phyloP scores from a whole-genome alignment of 2,329 filamentous ascomycete genomes.

The Phoma sp. region DNA sequence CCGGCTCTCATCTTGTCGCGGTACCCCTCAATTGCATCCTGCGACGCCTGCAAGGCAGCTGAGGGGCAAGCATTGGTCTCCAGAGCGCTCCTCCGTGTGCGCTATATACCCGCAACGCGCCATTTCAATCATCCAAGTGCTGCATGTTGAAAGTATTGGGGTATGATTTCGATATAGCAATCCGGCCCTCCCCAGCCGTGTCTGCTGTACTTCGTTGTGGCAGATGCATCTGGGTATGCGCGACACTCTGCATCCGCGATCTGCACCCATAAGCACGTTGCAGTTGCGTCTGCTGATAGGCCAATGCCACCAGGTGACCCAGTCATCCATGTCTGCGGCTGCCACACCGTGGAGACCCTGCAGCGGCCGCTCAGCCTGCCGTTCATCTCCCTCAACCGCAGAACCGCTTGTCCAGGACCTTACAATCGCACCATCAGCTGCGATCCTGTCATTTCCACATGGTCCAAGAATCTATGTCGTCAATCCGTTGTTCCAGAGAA shows the following conservation, averaged over 20 bases:
- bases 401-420: conserved; percentile 35
- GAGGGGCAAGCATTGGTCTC: conserved; percentile 7
- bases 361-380: conserved; percentile 37
- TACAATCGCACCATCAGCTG: conserved; percentile 29
- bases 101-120: conserved; percentile 10
- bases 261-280: conserved; percentile 34
- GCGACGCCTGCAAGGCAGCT: conserved; percentile 8
- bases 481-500: conserved; percentile 24
- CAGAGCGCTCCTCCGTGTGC: conserved; percentile 7
- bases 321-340: conserved; percentile 27
- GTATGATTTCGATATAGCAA: conserved; percentile 1
- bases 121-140: background rate
- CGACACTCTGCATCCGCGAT: conserved; percentile 38
- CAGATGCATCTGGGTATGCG: conserved; percentile 23
- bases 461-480: conserved; percentile 7
- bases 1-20: conserved; percentile 6
- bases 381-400: conserved; percentile 27
- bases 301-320: conserved; percentile 41
- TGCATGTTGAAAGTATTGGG: background rate
- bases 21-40: conserved; percentile 17
- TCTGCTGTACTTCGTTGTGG: conserved; percentile 7
- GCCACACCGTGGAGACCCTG: conserved; percentile 38
- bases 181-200: conserved; percentile 13
- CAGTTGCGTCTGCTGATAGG: conserved; percentile 42
- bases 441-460: conserved; percentile 34